Percentiles rank a stretch among this genome's conserved stretches.
These are phyloP conservation scores for Malus asiatica DNA, from an alignment of 306 rosid species.

Conservation along the genomic window DNA sequence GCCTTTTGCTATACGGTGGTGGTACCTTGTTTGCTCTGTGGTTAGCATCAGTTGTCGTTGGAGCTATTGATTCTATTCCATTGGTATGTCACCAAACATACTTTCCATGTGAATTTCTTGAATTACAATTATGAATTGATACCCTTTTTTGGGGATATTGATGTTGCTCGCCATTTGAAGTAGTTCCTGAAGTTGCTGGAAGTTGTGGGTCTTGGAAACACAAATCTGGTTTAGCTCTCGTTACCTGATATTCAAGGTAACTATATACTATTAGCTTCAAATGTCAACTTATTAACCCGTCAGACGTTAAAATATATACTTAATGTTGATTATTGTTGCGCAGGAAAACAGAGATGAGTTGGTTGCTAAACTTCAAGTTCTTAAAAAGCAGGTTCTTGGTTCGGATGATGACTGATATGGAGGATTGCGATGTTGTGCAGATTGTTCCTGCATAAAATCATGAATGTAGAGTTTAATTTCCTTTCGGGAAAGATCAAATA, in stretches of 20 bases:
- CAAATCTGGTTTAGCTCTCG: slow-evolving; percentile 74
- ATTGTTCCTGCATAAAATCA: background rate
- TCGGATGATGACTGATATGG: slow-evolving; percentile 31
- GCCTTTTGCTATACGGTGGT: slow-evolving; percentile 40
- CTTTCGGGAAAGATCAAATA: slow-evolving; percentile 4
- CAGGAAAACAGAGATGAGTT: slow-evolving; percentile 86
- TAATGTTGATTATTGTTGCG: background rate
- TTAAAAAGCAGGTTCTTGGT: slow-evolving; percentile 69
- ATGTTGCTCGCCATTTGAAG: background rate
- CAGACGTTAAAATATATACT: background rate
- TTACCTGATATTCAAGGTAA: slow-evolving; percentile 79
- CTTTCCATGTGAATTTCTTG: background rate
- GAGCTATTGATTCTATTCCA: slow-evolving; percentile 84
- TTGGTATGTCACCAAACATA: slow-evolving; percentile 36
- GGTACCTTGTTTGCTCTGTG: slow-evolving; percentile 47
- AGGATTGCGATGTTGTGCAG: background rate
- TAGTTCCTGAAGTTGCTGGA: slow-evolving; percentile 90
- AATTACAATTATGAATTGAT: background rate
- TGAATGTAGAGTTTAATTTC: slow-evolving; percentile 30
- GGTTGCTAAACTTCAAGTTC: slow-evolving; percentile 48
- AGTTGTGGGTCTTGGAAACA: slow-evolving; percentile 73
- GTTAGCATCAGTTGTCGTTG: slow-evolving; percentile 61
- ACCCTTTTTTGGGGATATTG: background rate
- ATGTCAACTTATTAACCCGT: background rate
- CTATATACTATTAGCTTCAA: background rate